Percentiles rank a stretch among this genome's conserved stretches.
phyloP scores from a whole-genome alignment of 495 filamentous ascomycete genomes.

The Neohortaea acidophila region DNA sequence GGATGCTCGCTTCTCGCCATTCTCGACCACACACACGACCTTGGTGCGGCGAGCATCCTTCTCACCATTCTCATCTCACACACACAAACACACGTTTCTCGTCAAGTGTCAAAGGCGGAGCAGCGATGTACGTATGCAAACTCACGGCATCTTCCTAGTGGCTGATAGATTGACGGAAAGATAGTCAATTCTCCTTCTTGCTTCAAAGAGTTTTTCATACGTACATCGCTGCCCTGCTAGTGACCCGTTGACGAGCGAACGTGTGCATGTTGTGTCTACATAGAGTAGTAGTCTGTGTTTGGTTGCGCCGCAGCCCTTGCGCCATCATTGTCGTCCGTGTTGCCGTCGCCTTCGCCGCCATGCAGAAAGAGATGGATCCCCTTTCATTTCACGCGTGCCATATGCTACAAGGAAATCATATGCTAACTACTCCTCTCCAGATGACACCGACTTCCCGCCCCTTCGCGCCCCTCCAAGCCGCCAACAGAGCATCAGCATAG shows the following conservation, averaged over 20 bases:
- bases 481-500: conserved; percentile 6
- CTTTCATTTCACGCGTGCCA: not conserved
- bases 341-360: not conserved
- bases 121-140: conserved; percentile 3
- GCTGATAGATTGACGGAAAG: conserved; percentile 7
- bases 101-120: not conserved
- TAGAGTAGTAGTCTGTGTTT: not conserved
- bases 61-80: too few relatives aligned
- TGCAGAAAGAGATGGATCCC: not conserved
- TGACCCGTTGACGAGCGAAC: not conserved
- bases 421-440: conserved; percentile 2
- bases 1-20: too few relatives aligned
- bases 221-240: not conserved
- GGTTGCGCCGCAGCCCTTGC: not conserved
- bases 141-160: not conserved
- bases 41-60: too few relatives aligned
- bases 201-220: conserved; percentile 2
- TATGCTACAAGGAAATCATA: too few relatives aligned
- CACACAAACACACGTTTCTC: too few relatives aligned
- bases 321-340: too few relatives aligned
- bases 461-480: conserved; percentile 4
- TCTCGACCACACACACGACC: too few relatives aligned
- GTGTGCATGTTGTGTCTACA: not conserved
- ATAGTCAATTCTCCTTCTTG: conserved; percentile 1
- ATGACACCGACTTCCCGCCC: conserved; percentile 12